A percentile compares a stretch with the other conserved stretches of the same genome.
These are phyloP conservation scores for Arachnopeziza araneosa DNA, from an alignment of 2,329 filamentous ascomycete species.

Conservation along the genomic window DNA sequence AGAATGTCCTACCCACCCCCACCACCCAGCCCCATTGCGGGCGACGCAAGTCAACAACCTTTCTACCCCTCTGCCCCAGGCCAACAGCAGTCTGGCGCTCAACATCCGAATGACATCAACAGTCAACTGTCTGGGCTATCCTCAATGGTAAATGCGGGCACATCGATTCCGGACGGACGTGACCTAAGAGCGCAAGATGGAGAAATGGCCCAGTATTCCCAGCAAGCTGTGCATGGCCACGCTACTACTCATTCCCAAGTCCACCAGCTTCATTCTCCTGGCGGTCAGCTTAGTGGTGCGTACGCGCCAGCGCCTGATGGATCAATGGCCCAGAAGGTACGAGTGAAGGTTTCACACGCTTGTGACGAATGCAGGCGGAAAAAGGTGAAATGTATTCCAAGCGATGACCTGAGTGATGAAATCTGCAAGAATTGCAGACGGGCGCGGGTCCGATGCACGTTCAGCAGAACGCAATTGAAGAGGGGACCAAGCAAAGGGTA, in stretches of 20 bases:
- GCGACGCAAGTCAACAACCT: slow-evolving; percentile 22
- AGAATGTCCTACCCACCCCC: slow-evolving; percentile 25
- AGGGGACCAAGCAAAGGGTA: slow-evolving; percentile 85
- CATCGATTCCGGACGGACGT: slow-evolving; percentile 33
- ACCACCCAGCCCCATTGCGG: slow-evolving; percentile 25
- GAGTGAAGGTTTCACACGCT: slow-evolving; percentile 80
- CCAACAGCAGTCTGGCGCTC: slow-evolving; percentile 23
- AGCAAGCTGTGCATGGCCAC: slow-evolving; percentile 31
- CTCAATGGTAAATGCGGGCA: slow-evolving; percentile 34
- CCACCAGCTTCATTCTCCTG: slow-evolving; percentile 19
- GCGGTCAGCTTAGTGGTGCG: slow-evolving; percentile 32
- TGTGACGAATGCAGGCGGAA: slow-evolving; percentile 87
- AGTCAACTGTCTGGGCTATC: slow-evolving; percentile 39
- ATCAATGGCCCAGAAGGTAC: slow-evolving; percentile 57
- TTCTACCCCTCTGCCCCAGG: slow-evolving; percentile 27
- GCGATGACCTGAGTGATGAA: slow-evolving; percentile 64
- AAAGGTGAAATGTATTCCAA: slow-evolving; percentile 84
- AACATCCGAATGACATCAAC: slow-evolving; percentile 37
- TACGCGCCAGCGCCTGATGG: slow-evolving; percentile 35
- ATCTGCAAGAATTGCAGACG: slow-evolving; percentile 79
- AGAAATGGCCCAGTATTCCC: slow-evolving; percentile 27
- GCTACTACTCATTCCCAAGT: slow-evolving; percentile 18
- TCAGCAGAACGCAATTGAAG: slow-evolving; percentile 84
- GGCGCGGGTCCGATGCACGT: slow-evolving; percentile 71
- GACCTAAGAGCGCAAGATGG: slow-evolving; percentile 28